phyloP scores from a whole-genome alignment of 2,329 filamentous ascomycete species.

The Macrophomina tecta region DNA sequence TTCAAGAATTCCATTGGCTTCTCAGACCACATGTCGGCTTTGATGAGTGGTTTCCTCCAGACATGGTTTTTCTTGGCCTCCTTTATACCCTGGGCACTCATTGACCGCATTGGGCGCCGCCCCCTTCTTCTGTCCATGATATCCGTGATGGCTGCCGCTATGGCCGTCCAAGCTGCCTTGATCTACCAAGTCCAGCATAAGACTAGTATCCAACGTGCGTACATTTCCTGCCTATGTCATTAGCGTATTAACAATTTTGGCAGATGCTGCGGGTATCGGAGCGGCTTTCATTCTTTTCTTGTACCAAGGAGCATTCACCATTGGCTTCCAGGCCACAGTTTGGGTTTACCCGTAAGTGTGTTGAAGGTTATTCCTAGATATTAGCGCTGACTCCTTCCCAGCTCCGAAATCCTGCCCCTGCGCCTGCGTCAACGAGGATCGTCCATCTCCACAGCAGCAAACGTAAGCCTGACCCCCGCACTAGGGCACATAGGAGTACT shows the following conservation, averaged over 20 bases:
- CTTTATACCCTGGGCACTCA: conserved; percentile 56
- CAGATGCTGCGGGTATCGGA: conserved; percentile 40
- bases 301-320: conserved; percentile 52
- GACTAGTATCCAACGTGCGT: conserved; percentile 36
- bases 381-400: background rate
- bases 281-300: conserved; percentile 54
- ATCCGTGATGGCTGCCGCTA: conserved; percentile 40
- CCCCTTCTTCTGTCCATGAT: conserved; percentile 52
- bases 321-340: conserved; percentile 52
- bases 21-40: conserved; percentile 51
- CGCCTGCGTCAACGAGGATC: conserved; percentile 48
- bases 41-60: conserved; percentile 61
- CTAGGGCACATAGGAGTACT: background rate
- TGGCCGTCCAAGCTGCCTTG: conserved; percentile 50
- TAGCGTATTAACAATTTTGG: background rate
- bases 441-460: conserved; percentile 43
- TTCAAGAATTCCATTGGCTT: conserved; percentile 55
- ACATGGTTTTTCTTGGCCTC: conserved; percentile 53
- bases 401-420: conserved; percentile 48
- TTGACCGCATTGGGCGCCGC: conserved; percentile 54
- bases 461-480: background rate
- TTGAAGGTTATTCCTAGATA: too few relatives aligned
- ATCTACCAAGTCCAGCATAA: conserved; percentile 50
- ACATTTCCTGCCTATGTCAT: background rate
- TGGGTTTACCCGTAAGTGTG: conserved; percentile 48